Evolutionary conservation across 345 rosid species (phyloP).

Genomic region (Corchorus olitorius): DNA sequence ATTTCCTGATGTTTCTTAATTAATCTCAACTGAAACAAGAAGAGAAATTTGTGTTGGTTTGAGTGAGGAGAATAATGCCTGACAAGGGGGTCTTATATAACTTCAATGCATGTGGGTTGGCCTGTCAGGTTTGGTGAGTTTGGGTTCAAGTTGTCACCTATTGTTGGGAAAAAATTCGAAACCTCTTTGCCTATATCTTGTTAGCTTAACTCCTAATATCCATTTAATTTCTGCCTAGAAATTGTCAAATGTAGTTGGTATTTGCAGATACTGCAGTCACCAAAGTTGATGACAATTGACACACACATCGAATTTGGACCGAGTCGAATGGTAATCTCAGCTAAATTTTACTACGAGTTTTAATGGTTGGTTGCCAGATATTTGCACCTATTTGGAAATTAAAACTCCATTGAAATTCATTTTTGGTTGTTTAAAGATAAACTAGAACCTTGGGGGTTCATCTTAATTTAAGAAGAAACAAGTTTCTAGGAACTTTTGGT

Average conservation of each 20-base stretch:
- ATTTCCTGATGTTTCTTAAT: conserved; percentile 5
- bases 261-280: background rate
- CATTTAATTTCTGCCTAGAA: background rate
- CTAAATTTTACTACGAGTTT: background rate
- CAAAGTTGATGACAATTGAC: background rate
- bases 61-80: conserved; percentile 2
- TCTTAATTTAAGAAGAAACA: background rate
- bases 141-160: background rate
- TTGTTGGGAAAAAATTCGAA: background rate
- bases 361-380: background rate
- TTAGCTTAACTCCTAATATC: conserved; percentile 5
- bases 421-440: no score
- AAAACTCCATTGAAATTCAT: no score
- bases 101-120: background rate
- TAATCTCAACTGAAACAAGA: background rate
- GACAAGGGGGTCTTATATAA: background rate
- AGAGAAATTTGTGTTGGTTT: background rate
- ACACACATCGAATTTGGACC: background rate
- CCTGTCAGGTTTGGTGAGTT: background rate
- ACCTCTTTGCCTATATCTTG: background rate
- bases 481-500: background rate
- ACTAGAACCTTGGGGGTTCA: background rate
- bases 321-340: background rate
- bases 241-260: conserved; percentile 8
- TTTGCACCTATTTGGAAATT: no score